phyloP scores from a whole-genome alignment of 352 stramenopile species.

The Phytopythium vexans region DNA sequence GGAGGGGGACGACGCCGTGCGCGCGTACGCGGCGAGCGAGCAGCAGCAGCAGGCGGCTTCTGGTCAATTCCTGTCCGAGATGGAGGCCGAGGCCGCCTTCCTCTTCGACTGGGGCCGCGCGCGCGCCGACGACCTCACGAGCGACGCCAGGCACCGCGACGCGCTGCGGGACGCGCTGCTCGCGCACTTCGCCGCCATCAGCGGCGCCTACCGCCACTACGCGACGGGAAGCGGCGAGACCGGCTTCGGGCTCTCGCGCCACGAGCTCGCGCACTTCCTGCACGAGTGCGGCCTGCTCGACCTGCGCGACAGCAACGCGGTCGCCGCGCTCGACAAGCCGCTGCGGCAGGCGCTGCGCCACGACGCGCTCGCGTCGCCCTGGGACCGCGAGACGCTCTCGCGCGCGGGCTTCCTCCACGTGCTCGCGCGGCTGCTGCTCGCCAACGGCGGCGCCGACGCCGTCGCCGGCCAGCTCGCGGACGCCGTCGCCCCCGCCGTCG shows the following conservation, averaged over 20 bases:
- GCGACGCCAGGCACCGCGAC: slow-evolving; percentile 40
- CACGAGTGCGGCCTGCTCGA: slow-evolving; percentile 56
- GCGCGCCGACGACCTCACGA: slow-evolving; percentile 48
- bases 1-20: slow-evolving; percentile 43
- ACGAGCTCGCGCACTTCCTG: slow-evolving; percentile 71
- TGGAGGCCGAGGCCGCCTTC: slow-evolving; percentile 79
- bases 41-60: slow-evolving; percentile 75
- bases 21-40: slow-evolving; percentile 61
- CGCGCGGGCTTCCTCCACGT: slow-evolving; percentile 72
- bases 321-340: slow-evolving; percentile 12
- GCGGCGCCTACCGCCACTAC: slow-evolving; percentile 77
- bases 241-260: slow-evolving; percentile 60
- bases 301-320: slow-evolving; percentile 41
- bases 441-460: slow-evolving; percentile 14
- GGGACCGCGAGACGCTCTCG: slow-evolving; percentile 45
- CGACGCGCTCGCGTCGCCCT: slow-evolving; percentile 43
- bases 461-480: slow-evolving; percentile 48
- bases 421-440: slow-evolving; percentile 35
- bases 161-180: slow-evolving; percentile 57
- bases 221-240: slow-evolving; percentile 58
- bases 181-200: slow-evolving; percentile 46
- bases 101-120: slow-evolving; percentile 73
- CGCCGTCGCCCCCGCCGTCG: slow-evolving; percentile 43
- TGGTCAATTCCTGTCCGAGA: slow-evolving; percentile 73
- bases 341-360: slow-evolving; percentile 26